Evolutionary conservation across 768 basidiomycete species (phyloP).

Genomic region (Phanerodontia chrysosporium): DNA sequence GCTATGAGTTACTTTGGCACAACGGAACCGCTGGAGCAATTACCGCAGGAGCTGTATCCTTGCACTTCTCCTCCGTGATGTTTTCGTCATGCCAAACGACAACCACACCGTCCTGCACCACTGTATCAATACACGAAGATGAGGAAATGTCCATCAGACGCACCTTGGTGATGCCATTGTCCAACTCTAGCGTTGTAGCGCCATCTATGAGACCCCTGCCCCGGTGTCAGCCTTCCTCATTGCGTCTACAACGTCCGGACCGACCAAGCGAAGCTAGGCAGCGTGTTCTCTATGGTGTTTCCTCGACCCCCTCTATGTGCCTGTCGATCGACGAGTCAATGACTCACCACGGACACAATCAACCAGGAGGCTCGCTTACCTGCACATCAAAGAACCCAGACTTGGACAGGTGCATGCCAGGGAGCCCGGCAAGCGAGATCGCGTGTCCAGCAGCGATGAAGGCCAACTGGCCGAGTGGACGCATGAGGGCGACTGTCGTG

Average conservation of each 20-base stretch:
- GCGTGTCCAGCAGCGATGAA: conserved; percentile 5
- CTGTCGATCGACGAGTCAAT: conserved; percentile 29
- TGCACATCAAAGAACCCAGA: conserved; percentile 46
- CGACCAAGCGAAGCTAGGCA: conserved; percentile 76
- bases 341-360: background rate
- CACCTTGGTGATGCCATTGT: conserved; percentile 74
- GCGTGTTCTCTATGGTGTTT: conserved; percentile 66
- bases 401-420: conserved; percentile 16
- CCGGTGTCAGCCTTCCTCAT: background rate
- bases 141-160: too few relatives aligned
- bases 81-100: conserved; percentile 80
- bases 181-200: conserved; percentile 72
- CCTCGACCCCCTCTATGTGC: conserved; percentile 77
- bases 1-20: too few relatives aligned
- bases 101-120: conserved; percentile 70
- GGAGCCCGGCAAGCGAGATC: conserved; percentile 26
- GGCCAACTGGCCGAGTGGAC: background rate
- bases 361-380: conserved; percentile 26
- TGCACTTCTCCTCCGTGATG: conserved; percentile 60
- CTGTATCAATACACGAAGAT: too few relatives aligned
- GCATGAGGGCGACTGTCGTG: conserved; percentile 1
- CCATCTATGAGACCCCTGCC: conserved; percentile 71
- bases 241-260: conserved; percentile 12
- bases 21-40: conserved; percentile 20
- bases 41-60: conserved; percentile 64